Evolutionary conservation across 495 filamentous ascomycete species (phyloP).

Genomic region (Talaromyces trachyspermus): DNA sequence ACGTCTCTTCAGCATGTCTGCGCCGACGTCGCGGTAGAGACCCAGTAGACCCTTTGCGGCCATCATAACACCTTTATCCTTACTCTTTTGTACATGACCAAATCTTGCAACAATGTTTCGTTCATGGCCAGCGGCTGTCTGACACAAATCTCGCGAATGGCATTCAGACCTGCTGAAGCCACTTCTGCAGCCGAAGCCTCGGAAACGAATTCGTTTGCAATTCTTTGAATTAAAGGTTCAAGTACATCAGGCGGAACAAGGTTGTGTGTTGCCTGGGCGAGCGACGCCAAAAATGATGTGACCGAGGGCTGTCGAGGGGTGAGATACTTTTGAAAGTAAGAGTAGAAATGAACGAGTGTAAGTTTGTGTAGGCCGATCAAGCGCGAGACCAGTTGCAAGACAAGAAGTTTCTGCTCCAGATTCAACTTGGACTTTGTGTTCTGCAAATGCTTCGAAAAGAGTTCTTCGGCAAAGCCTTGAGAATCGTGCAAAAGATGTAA

Average conservation of each 20-base stretch:
- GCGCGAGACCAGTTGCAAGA: slow-evolving; percentile 82
- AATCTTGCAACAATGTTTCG: slow-evolving; percentile 88
- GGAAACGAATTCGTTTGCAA: slow-evolving; percentile 96
- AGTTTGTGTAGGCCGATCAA: slow-evolving; percentile 91
- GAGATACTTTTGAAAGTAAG: slow-evolving; percentile 78
- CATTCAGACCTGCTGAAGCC: slow-evolving; percentile 85
- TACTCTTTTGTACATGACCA: slow-evolving; percentile 96
- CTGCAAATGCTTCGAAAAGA: slow-evolving; percentile 89
- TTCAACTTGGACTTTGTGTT: slow-evolving; percentile 76
- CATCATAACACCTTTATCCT: slow-evolving; percentile 98
- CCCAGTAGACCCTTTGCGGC: slow-evolving; percentile 84
- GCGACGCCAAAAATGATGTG: slow-evolving; percentile 86
- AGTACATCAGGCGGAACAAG: slow-evolving; percentile 90
- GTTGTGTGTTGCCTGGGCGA: slow-evolving; percentile 86
- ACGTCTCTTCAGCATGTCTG: slow-evolving; percentile 81
- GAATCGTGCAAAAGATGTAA: slow-evolving; percentile 93
- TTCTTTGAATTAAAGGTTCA: slow-evolving; percentile 87
- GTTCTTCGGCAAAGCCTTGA: slow-evolving; percentile 83
- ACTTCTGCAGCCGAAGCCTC: slow-evolving; percentile 89
- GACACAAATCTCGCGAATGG: slow-evolving; percentile 87
- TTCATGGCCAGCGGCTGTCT: slow-evolving; percentile 93
- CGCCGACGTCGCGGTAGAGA: slow-evolving; percentile 82
- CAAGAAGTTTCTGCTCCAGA: slow-evolving; percentile 82
- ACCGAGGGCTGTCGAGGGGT: slow-evolving; percentile 86
- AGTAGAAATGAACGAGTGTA: slow-evolving; percentile 75